Conservation (phyloP, 2,329 filamentous ascomycete genomes). For the Penicillium nordicum region DNA sequence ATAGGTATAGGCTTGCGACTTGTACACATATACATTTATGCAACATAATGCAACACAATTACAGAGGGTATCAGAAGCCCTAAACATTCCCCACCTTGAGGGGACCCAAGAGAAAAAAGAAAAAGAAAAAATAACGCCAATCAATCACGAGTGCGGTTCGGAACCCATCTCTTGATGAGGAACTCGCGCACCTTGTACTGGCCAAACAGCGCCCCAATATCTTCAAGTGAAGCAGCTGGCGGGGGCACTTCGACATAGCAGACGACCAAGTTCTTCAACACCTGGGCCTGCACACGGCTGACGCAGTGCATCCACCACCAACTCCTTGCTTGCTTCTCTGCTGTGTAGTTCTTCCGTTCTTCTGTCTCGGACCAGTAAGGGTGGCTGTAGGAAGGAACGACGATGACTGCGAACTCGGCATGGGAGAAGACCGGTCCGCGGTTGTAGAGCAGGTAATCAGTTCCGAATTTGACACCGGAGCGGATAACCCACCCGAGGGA, state of each 20-base stretch:
- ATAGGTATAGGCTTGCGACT: too few relatives aligned
- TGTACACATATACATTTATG: not conserved
- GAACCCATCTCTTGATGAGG: constrained; percentile 76
- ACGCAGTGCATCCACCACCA: constrained; percentile 70
- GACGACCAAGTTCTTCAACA: constrained; percentile 83
- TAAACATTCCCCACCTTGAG: not conserved
- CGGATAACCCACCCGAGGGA: constrained; percentile 93
- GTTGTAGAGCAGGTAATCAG: constrained; percentile 91
- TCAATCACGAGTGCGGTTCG: constrained; percentile 69
- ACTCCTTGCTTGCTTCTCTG: constrained; percentile 42
- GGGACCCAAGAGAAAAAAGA: not conserved
- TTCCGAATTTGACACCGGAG: constrained; percentile 88
- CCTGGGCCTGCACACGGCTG: constrained; percentile 84
- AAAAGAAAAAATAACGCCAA: not conserved
- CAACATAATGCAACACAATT: not conserved
- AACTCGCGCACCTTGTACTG: constrained; percentile 77
- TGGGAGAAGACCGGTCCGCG: constrained; percentile 92
- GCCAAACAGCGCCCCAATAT: constrained; percentile 62
- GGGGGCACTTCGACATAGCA: constrained; percentile 89
- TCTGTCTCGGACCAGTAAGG: constrained; percentile 62
- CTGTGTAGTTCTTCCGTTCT: constrained; percentile 50
- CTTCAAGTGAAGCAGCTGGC: constrained; percentile 49
- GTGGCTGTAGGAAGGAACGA: constrained; percentile 78
- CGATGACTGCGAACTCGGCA: constrained; percentile 83
- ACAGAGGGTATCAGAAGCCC: constrained; percentile 24